These are phyloP conservation scores for Talaromyces albobiverticillius DNA, from an alignment of 2,329 filamentous ascomycete genomes.

Conservation along the genomic window DNA sequence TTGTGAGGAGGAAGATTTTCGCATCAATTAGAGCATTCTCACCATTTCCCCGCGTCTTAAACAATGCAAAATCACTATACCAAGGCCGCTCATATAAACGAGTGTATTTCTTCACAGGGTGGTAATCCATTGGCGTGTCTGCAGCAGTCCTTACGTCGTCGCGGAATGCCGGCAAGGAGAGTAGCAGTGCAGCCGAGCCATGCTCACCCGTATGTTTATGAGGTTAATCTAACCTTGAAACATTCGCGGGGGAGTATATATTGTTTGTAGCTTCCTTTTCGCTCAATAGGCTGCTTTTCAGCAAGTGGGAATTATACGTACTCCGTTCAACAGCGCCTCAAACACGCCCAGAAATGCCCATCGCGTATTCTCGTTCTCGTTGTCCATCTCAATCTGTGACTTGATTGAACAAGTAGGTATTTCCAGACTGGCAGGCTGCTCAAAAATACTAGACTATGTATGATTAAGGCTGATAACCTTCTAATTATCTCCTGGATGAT, in stretches of 20 bases:
- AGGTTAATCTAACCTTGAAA: neutral
- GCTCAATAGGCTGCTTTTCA: neutral
- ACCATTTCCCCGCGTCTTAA: neutral
- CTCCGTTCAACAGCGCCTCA: too few relatives aligned
- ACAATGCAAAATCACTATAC: neutral
- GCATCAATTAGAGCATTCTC: too few relatives aligned
- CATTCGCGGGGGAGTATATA: neutral
- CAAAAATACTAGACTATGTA: too few relatives aligned
- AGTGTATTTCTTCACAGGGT: neutral
- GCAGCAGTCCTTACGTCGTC: neutral
- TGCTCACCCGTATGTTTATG: neutral
- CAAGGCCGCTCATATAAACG: neutral
- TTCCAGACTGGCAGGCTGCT: too few relatives aligned
- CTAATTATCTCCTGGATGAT: too few relatives aligned
- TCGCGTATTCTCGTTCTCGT: neutral
- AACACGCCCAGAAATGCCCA: too few relatives aligned
- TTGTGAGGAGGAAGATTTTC: neutral
- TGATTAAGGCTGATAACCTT: too few relatives aligned
- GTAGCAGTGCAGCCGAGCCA: slow-evolving; percentile 4
- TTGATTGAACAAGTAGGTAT: neutral
- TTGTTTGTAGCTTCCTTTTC: neutral
- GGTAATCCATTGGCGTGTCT: neutral
- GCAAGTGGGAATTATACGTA: too few relatives aligned
- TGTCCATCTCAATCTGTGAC: neutral
- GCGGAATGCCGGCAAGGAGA: slow-evolving; percentile 13